A percentile compares a stretch with the other conserved stretches of the same genome.
Evolutionary conservation across 2,329 filamentous ascomycete genomes (phyloP).

Genomic region (Incumbomyces lentus): DNA sequence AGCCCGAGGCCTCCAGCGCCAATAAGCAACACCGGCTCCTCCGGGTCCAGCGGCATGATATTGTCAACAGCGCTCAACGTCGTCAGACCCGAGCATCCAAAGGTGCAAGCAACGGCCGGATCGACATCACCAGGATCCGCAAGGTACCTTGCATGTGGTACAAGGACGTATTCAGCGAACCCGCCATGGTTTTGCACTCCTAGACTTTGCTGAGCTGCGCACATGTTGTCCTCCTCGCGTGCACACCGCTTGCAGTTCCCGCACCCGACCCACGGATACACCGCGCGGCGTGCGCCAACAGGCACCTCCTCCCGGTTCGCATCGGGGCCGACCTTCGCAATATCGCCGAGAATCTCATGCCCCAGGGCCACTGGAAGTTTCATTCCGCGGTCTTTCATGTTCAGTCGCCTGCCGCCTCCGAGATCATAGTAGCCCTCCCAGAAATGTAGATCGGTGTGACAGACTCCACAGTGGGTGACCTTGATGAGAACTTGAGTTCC

Average conservation of each 20-base stretch:
- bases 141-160: constrained; percentile 12
- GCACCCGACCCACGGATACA: constrained; percentile 12
- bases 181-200: constrained; percentile 8
- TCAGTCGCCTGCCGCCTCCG: constrained; percentile 8
- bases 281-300: constrained; percentile 35
- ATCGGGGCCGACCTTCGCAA: constrained; percentile 42
- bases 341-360: constrained; percentile 55
- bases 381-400: constrained; percentile 33
- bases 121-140: constrained; percentile 10
- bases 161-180: constrained; percentile 11
- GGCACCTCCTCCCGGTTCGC: constrained; percentile 33
- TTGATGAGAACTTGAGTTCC: constrained; percentile 57
- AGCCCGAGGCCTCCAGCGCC: constrained; percentile 10
- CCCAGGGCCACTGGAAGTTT: constrained; percentile 43
- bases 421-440: constrained; percentile 33
- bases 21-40: constrained; percentile 8
- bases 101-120: constrained; percentile 7
- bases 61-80: constrained; percentile 8
- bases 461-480: constrained; percentile 54
- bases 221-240: constrained; percentile 10
- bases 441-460: constrained; percentile 49
- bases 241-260: constrained; percentile 8
- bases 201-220: neutral
- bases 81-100: constrained; percentile 9
- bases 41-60: constrained; percentile 5